Evolutionary conservation across 129 eudicot genomes (phyloP), one percentile per base, ranked within the genome.

Genomic region (Ambrosia artemisiifolia): DNA sequence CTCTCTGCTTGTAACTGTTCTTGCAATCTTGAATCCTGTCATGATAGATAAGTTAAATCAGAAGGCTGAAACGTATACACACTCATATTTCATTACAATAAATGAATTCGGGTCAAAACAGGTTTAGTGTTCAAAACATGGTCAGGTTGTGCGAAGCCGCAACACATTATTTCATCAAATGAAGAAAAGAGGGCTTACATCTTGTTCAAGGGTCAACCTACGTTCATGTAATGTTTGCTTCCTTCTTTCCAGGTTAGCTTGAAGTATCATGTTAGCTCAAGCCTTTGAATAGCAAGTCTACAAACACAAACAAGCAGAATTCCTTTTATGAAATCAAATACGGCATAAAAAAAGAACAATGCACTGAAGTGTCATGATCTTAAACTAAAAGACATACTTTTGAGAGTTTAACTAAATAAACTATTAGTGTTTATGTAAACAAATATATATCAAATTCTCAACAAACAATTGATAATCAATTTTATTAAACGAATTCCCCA

Each of bases 1-100:
- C 98, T 90, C 81, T 94, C 98, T 28, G 97, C 98, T 81, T 90
- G 98, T 64, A 94, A 80, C 85, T 94, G 98, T 80, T 94, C 98
- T 84, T 94, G 98, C 68, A 94, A 78, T 85, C 97, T 90, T 69
- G 90, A 82, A 60, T 90, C 98, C 98, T 94, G 63, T 63, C 60
- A 74, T 17, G 2, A 28, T 42, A 70, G 0, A 38, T 0, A 9
- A 32, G 44, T 53, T 65, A 51, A 65, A 65, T 51, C 51, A 65
- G 53, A 64, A 63, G 32, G 51, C 38, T 54, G 10, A 69, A 49
- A 51, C 34, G 35, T 33, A 34, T 16, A 9, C 3, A 47, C 11
- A 43, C 5, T 18, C 70, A 43, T 24, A 18, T 11, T 54, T 54
- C 32, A 6, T 1, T 10, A 54, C 19, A 20, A 18, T 55, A 55